These are phyloP conservation scores for Ajuga reptans DNA, from an alignment of 305 asterid species.

Conservation along the genomic window DNA sequence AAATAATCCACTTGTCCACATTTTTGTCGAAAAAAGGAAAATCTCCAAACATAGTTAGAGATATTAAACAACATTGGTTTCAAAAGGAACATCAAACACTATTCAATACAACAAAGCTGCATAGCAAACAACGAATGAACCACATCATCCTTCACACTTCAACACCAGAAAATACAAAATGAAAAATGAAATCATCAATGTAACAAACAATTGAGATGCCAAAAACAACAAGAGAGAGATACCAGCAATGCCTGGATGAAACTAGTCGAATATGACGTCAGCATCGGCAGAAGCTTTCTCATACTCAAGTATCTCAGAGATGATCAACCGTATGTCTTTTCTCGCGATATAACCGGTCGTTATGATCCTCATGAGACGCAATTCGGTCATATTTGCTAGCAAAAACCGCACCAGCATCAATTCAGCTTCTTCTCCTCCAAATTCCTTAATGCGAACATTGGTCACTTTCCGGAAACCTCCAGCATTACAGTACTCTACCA, in stretches of 20 bases:
- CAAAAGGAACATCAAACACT: neutral
- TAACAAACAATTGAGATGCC: too few species aligned
- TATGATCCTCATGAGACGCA: neutral
- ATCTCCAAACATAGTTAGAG: too few species aligned
- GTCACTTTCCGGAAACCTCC: neutral
- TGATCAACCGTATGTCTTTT: neutral
- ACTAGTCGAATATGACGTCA: neutral
- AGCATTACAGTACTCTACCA: neutral
- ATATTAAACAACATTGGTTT: too few species aligned
- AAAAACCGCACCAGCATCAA: constrained; percentile 14
- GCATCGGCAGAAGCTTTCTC: neutral
- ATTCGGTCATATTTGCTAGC: neutral
- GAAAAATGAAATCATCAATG: neutral
- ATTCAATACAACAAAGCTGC: neutral
- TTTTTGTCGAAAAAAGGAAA: too few species aligned
- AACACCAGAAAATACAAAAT: neutral
- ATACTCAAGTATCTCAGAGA: neutral
- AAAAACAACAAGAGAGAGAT: neutral
- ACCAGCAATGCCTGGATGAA: neutral
- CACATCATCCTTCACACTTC: neutral
- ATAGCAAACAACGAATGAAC: neutral
- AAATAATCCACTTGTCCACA: too few species aligned
- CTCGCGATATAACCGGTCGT: neutral
- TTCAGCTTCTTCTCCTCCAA: constrained; percentile 13
- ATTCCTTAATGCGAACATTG: neutral